These are phyloP conservation scores for Cyanidioschyzon merolae DNA, from an alignment of 23 red algal genomes.

Conservation along the genomic window DNA sequence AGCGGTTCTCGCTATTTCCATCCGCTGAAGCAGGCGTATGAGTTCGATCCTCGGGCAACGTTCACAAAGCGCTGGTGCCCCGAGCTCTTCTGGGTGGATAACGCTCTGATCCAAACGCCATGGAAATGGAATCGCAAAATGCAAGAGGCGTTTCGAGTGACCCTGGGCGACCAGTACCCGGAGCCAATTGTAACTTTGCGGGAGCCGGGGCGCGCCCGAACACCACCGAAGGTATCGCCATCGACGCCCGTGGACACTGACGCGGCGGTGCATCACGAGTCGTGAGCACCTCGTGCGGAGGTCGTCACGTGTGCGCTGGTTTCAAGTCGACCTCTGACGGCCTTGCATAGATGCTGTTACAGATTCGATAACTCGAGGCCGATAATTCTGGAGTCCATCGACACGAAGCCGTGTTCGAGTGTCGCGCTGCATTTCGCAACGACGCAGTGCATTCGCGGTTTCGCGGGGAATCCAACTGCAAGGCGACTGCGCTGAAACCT, in stretches of 20 bases:
- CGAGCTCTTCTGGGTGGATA: slow-evolving; percentile 34
- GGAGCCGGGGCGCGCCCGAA: background rate
- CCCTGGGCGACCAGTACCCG: slow-evolving; percentile 12
- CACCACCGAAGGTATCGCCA: background rate
- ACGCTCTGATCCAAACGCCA: background rate
- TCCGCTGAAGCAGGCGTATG: slow-evolving; percentile 57
- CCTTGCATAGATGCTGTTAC: too few species aligned
- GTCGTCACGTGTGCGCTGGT: too few species aligned
- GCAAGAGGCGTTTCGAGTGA: slow-evolving; percentile 7
- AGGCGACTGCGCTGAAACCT: too few species aligned
- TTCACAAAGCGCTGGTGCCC: slow-evolving; percentile 61
- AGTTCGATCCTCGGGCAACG: slow-evolving; percentile 42
- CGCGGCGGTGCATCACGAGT: too few species aligned
- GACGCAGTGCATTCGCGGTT: too few species aligned
- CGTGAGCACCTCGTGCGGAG: too few species aligned
- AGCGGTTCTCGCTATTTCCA: slow-evolving; percentile 57
- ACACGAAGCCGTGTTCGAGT: too few species aligned
- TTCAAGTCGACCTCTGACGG: too few species aligned
- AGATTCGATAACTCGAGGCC: too few species aligned
- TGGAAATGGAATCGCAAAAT: slow-evolving; percentile 3
- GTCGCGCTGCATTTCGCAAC: too few species aligned
- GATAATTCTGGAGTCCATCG: too few species aligned
- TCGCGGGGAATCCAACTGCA: too few species aligned
- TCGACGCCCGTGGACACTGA: background rate
- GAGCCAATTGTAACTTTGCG: background rate